phyloP scores from a whole-genome alignment of 768 basidiomycete species.

The Chalciporus sphaerocephalus region DNA sequence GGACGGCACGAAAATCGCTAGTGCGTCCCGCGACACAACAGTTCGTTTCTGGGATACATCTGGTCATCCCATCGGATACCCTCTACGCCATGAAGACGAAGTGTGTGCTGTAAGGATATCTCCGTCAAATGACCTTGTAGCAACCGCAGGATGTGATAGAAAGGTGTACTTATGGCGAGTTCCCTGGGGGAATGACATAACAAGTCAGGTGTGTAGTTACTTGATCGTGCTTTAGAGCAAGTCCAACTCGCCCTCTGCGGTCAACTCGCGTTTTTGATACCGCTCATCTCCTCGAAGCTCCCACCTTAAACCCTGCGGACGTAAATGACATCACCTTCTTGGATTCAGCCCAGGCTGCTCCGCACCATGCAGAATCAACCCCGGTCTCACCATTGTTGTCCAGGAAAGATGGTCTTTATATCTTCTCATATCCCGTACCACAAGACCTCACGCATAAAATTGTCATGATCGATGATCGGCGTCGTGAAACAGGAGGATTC shows the following conservation, averaged over 20 bases:
- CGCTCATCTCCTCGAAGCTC: too few species aligned
- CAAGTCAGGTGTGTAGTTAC: too few species aligned
- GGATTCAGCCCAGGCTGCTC: too few species aligned
- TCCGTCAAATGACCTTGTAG: conserved; percentile 4
- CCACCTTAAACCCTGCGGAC: too few species aligned
- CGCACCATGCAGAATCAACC: neutral
- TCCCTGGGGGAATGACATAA: neutral
- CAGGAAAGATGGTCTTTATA: too few species aligned
- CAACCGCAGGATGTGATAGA: neutral
- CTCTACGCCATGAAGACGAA: neutral
- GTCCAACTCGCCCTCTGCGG: too few species aligned
- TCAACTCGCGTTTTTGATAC: too few species aligned
- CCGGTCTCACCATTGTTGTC: neutral
- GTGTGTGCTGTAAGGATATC: conserved; percentile 4
- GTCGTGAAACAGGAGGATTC: conserved; percentile 1
- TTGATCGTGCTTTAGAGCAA: too few species aligned
- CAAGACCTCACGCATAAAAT: conserved; percentile 5
- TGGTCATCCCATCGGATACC: neutral
- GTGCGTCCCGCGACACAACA: neutral
- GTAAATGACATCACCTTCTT: too few species aligned
- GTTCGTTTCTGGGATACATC: neutral
- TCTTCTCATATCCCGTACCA: neutral
- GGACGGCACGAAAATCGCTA: neutral
- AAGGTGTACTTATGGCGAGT: conserved; percentile 5
- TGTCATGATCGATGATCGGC: neutral